These are phyloP conservation scores for Ceratocystiopsis minuta DNA, from an alignment of 2,329 filamentous ascomycete genomes.

Conservation along the genomic window DNA sequence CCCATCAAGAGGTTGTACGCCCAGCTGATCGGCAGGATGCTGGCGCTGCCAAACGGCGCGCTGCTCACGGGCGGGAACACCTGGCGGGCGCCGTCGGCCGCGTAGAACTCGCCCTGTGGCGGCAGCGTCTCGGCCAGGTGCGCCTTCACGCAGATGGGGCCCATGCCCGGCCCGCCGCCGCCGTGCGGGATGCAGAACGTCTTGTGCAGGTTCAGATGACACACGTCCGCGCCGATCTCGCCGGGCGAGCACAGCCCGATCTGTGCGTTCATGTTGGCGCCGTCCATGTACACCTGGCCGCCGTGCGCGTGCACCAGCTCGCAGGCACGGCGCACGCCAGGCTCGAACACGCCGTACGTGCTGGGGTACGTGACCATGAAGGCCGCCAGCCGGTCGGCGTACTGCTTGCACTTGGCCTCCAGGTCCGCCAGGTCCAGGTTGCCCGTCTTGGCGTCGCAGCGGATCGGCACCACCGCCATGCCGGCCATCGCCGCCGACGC, in stretches of 20 bases:
- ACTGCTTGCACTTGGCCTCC: constrained; percentile 72
- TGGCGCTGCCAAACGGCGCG: constrained; percentile 72
- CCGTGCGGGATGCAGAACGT: constrained; percentile 97
- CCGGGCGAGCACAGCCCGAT: constrained; percentile 90
- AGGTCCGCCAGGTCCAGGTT: constrained; percentile 81
- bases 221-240: constrained; percentile 89
- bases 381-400: constrained; percentile 68
- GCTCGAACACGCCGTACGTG: constrained; percentile 91
- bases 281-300: constrained; percentile 96
- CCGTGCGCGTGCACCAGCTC: constrained; percentile 72
- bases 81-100: background rate
- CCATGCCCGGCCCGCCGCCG: constrained; percentile 82
- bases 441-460: constrained; percentile 72
- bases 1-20: constrained; percentile 93
- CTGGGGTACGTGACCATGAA: constrained; percentile 97
- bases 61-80: constrained; percentile 47
- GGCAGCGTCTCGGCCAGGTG: constrained; percentile 66
- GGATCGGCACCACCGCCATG: constrained; percentile 83
- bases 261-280: constrained; percentile 96
- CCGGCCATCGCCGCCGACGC: constrained; percentile 91
- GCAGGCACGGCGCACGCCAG: constrained; percentile 69
- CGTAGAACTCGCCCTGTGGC: constrained; percentile 10
- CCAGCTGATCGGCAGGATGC: constrained; percentile 88
- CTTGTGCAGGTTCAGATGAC: constrained; percentile 95
- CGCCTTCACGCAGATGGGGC: constrained; percentile 78